Evolutionary conservation across 106 monocot genomes (phyloP), one percentile per base, ranked within the genome.

Genomic region (Hemerocallis citrina): DNA sequence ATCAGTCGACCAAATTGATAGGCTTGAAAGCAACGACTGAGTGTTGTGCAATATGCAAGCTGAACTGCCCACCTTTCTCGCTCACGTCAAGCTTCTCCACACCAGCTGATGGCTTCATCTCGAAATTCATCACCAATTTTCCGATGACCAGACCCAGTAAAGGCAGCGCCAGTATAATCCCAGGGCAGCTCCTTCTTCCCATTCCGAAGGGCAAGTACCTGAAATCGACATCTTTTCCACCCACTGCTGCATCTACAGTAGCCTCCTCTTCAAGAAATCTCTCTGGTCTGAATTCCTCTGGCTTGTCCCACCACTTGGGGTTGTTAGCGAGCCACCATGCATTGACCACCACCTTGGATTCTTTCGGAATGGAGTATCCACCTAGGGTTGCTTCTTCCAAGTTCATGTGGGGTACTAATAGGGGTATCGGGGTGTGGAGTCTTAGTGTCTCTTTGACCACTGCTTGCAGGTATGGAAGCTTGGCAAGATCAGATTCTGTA

Each of bases 321-420:
- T 84, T 72, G 67, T 84, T 83, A 1, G 78, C 83, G 17, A 79
- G 57, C 79, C 72, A 79, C 83, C 83, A 84, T 0, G 83, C 83
- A 37, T 79, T 84, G 24, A 84, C 79, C 28, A 84, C 68, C 37
- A 84, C 54, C 72, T 72, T 84, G 58, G 65, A 71, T 60, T 79
- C 83, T 2, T 66, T 79, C 0, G 75, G 83, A 41, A 84, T 72
- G 50, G 63, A 67, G 46, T 54, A 84, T 6, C 75, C 78, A 13
- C 59, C 64, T 25, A 84, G 71, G 60, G 74, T 68, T 32, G 83
- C 79, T 2, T 71, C 79, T 12, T 68, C 49, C 30, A 84, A 64
- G 60, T 84, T 84, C 83, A 79, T 84, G 72, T 84, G 83, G 45
- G 83, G 78, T n/a, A 84, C 83, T 22, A 84, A 48, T 1, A 84